phyloP scores from a whole-genome alignment of 169 alveolate genomes.

The Plasmodium fragile region DNA sequence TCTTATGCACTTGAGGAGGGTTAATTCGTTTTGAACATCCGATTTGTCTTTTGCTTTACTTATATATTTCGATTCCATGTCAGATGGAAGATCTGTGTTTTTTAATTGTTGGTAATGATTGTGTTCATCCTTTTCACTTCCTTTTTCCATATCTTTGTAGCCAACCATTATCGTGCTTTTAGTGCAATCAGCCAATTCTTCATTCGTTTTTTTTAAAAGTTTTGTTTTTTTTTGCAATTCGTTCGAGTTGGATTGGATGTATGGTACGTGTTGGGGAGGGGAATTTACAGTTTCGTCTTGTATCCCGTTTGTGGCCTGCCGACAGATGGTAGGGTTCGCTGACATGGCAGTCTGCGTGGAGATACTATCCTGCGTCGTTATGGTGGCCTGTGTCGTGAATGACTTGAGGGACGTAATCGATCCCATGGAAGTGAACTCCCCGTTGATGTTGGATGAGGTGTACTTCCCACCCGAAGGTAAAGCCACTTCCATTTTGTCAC shows the following conservation, averaged over 20 bases:
- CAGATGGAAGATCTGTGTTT: neutral
- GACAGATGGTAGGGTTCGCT: neutral
- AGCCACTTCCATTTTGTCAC: neutral
- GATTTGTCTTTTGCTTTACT: neutral
- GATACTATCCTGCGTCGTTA: neutral
- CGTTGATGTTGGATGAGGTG: neutral
- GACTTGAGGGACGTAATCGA: neutral
- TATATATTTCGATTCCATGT: neutral
- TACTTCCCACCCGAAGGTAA: neutral
- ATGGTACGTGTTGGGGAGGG: no score
- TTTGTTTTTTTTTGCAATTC: neutral
- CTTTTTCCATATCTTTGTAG: slow-evolving; percentile 17
- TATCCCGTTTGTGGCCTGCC: neutral
- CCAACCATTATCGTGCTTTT: neutral
- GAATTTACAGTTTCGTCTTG: neutral
- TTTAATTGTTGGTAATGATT: neutral
- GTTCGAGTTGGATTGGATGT: neutral
- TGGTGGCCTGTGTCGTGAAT: neutral
- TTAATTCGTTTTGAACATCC: slow-evolving; percentile 39
- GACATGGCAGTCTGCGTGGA: neutral
- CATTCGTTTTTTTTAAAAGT: neutral
- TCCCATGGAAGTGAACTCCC: neutral
- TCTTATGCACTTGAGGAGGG: slow-evolving; percentile 57
- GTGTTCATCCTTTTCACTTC: neutral
- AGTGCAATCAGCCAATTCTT: neutral